Percentiles rank a stretch among this genome's conserved stretches.
Conservation (phyloP, 805 yeast genomes). For the Candida ulmi region DNA sequence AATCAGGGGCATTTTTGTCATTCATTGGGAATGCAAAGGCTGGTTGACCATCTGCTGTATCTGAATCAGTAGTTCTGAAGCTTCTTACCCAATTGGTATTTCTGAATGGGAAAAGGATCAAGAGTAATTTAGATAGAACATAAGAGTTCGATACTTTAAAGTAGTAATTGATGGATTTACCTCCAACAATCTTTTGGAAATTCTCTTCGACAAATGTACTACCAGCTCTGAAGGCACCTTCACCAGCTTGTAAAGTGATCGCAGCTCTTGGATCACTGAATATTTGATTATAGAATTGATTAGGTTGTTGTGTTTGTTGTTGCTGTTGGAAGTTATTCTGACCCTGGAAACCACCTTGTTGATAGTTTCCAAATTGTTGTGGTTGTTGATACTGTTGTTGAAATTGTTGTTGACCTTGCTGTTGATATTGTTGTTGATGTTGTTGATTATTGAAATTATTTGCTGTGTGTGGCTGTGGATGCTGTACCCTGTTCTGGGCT, state of each 20-base stretch:
- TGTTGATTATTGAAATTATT: constrained; percentile 12
- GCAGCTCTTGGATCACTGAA: constrained; percentile 76
- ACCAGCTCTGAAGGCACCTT: constrained; percentile 75
- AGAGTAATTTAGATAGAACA: constrained; percentile 64
- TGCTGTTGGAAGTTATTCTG: constrained; percentile 1
- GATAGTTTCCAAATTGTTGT: constrained; percentile 22
- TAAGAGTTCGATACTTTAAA: constrained; percentile 89
- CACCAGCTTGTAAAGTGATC: constrained; percentile 85
- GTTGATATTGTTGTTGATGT: constrained; percentile 17
- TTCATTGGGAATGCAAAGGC: constrained; percentile 69
- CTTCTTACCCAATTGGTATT: constrained; percentile 79
- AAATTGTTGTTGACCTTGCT: constrained; percentile 20
- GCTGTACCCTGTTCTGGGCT: constrained; percentile 15
- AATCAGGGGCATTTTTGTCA: constrained; percentile 92
- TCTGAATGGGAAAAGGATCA: constrained; percentile 81
- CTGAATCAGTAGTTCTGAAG: constrained; percentile 29
- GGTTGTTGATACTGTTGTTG: constrained; percentile 21
- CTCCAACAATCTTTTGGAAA: constrained; percentile 41
- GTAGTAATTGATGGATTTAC: constrained; percentile 67
- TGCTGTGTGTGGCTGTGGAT: constrained; percentile 15
- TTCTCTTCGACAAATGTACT: constrained; percentile 70
- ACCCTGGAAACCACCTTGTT: constrained; percentile 15
- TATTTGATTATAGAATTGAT: constrained; percentile 31
- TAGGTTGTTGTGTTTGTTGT: constrained; percentile 4
- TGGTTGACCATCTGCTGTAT: constrained; percentile 16